Conservation (phyloP, 1,139 yeast genomes). For the Saccharomycopsis crataegensis region DNA sequence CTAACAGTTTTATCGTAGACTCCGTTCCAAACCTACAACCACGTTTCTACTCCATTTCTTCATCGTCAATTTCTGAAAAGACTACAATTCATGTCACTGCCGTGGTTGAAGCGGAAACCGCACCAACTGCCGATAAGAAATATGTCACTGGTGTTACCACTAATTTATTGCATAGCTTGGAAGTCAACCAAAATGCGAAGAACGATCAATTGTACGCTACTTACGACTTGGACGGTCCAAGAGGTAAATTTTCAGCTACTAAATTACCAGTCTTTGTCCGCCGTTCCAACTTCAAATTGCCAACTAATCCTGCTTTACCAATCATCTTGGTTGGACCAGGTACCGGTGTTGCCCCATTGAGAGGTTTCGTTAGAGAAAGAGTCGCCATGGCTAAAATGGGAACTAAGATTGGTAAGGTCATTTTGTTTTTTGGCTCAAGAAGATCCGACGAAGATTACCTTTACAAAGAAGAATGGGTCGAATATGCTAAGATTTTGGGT, state of each 20-base stretch:
- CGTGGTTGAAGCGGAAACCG: constrained; percentile 68
- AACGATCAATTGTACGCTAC: constrained; percentile 5
- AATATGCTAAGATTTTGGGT: constrained; percentile 57
- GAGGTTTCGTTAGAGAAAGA: constrained; percentile 88
- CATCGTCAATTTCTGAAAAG: constrained; percentile 77
- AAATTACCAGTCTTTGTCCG: constrained; percentile 89
- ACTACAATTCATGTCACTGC: constrained; percentile 77
- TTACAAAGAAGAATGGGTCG: constrained; percentile 82
- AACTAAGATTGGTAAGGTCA: constrained; percentile 58
- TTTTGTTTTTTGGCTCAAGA: constrained; percentile 86
- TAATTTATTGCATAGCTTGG: constrained; percentile 71
- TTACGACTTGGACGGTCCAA: constrained; percentile 79
- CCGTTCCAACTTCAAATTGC: constrained; percentile 90
- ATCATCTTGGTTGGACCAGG: constrained; percentile 96
- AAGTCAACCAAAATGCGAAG: constrained; percentile 39
- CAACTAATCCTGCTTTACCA: constrained; percentile 79
- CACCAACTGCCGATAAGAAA: constrained; percentile 29
- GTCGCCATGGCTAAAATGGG: constrained; percentile 46
- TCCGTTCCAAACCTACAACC: constrained; percentile 78
- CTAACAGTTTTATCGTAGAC: constrained; percentile 81
- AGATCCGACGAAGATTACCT: constrained; percentile 66
- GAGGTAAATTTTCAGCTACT: constrained; percentile 45
- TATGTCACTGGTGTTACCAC: constrained; percentile 84
- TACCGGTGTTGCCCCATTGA: constrained; percentile 96
- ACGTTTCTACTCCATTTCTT: constrained; percentile 93